Conservation (phyloP, 768 basidiomycete species). For the Nidularia pulvinata region DNA sequence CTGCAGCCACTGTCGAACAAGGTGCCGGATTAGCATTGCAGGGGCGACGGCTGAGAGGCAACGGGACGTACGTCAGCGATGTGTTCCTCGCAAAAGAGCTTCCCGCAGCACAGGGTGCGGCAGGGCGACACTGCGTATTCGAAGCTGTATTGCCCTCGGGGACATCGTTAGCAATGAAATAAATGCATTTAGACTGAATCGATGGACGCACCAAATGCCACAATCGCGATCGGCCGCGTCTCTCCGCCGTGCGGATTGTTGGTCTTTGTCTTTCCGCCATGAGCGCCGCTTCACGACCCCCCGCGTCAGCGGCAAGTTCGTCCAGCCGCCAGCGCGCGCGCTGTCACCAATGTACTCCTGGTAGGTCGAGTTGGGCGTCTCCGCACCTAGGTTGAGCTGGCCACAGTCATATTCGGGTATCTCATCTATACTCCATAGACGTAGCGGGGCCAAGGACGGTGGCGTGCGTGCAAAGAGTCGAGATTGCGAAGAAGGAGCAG, state of each 20-base stretch:
- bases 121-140: neutral
- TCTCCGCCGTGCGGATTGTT: neutral
- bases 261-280: constrained; percentile 2
- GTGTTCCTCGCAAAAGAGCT: neutral
- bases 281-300: neutral
- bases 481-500: too few species aligned
- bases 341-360: neutral
- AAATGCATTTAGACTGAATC: neutral
- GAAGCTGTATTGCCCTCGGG: neutral
- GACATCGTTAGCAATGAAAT: neutral
- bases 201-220: constrained; percentile 13
- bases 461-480: too few species aligned
- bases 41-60: neutral
- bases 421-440: too few species aligned
- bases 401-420: too few species aligned
- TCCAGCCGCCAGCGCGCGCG: neutral
- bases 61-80: neutral
- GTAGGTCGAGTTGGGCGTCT: constrained; percentile 6
- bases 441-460: too few species aligned
- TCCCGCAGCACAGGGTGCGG: neutral
- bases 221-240: constrained; percentile 11
- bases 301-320: neutral
- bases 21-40: neutral
- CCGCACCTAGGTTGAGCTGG: constrained; percentile 11
- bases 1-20: constrained; percentile 9